Evolutionary conservation across 805 yeast species (phyloP).

Genomic region (Ogataea kodamae): DNA sequence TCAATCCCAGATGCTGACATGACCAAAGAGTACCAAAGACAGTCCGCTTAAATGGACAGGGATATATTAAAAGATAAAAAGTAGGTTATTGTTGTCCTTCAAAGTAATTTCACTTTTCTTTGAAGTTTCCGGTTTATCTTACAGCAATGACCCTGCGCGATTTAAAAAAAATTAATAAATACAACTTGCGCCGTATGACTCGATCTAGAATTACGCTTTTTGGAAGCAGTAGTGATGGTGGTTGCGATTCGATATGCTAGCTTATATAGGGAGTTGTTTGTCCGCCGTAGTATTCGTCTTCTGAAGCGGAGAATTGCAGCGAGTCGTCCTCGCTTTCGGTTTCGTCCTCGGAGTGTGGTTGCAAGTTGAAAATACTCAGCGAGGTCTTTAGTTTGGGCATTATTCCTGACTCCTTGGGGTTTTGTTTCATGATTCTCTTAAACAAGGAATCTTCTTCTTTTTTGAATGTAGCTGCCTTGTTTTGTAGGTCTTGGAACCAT

Average conservation of each 20-base stretch:
- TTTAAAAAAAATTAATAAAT: neutral
- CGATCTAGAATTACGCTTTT: no score
- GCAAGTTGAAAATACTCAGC: slow-evolving; percentile 12
- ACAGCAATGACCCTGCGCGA: slow-evolving; percentile 8
- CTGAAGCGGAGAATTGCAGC: slow-evolving; percentile 2
- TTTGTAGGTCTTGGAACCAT: slow-evolving; percentile 21
- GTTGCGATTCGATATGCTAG: neutral
- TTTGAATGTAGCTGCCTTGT: slow-evolving; percentile 14
- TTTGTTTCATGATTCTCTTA: slow-evolving; percentile 5
- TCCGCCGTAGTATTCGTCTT: slow-evolving; percentile 8
- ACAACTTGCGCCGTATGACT: no score
- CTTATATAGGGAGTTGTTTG: slow-evolving; percentile 5
- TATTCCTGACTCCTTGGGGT: slow-evolving; percentile 1
- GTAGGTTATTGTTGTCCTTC: slow-evolving; percentile 5
- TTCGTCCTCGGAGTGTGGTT: slow-evolving; percentile 5
- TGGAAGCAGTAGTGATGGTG: no score
- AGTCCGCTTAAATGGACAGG: slow-evolving; percentile 34
- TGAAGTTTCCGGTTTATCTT: slow-evolving; percentile 8
- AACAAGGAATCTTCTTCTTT: slow-evolving; percentile 9
- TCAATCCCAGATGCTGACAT: slow-evolving; percentile 92
- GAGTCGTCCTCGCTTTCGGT: slow-evolving; percentile 26
- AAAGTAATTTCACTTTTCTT: slow-evolving; percentile 1
- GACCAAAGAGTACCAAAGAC: slow-evolving; percentile 86
- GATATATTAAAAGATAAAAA: slow-evolving; percentile 5
- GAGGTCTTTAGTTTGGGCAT: slow-evolving; percentile 6